Evolutionary conservation across 768 basidiomycete genomes (phyloP), one percentile per base, ranked within the genome.

Genomic region (Podaxis sp.): DNA sequence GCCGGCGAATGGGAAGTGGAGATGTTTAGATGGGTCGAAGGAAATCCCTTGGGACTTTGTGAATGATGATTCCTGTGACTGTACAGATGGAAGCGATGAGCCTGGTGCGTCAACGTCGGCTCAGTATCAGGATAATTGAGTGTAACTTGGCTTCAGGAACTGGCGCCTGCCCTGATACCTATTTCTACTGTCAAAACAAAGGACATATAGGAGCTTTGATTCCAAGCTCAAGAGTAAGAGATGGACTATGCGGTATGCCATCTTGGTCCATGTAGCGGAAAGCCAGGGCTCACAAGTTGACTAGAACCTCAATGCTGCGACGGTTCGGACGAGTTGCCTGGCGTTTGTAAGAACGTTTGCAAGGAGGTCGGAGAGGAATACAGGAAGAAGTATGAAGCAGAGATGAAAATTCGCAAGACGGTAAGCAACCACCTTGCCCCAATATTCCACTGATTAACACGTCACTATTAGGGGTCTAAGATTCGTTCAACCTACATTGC

Each of bases 21-120:
- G 76, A 65, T 97, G 94, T 75, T 75, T 96, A 63, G 89, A 95
- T 68, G 90, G 88, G 22, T 88, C 86, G 0, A 88, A 87, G 69
- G 81, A 85, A 64, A 93, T 98, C 65, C 76, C 88, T 2, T 94
- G 88, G 87, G 75, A 77, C 37, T 86, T 90, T 19, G 87, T 97
- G 25, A 97, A 98, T 72, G 93, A 98, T 70, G 94, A 98, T 74
- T 94, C 88, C 69, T 98, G 95, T 70, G 95, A 98, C 76, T 98
- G 95, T 71, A 80, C 81, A 33, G 95, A 97, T 70, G 94, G 94
- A n/a, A 94, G 91, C 66, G 95, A 98, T 66, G 95, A 98, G 72
- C 95, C 95, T 73, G 95, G 95, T 89, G 47, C 17, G 75, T 59
- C 46, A 22, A 13, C 27, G 53, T n/a, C n/a, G 19, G 46, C 55